Evolutionary conservation across 495 filamentous ascomycete genomes (phyloP).

Genomic region (Sordaria brevicollis): DNA sequence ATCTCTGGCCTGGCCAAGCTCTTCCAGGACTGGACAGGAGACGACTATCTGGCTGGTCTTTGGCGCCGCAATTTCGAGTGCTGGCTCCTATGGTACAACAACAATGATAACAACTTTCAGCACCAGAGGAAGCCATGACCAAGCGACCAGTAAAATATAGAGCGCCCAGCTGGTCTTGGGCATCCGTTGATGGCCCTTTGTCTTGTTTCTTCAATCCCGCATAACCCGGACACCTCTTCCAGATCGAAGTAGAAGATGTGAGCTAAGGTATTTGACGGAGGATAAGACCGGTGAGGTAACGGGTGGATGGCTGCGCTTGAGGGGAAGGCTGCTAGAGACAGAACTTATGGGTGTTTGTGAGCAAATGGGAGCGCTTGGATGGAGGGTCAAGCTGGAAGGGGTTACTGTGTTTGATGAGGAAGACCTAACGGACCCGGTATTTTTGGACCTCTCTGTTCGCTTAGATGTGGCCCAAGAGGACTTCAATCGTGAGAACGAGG

Average conservation of each 20-base stretch:
- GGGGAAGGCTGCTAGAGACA: background rate
- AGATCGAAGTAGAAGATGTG: background rate
- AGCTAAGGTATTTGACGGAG: background rate
- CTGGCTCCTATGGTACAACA: conserved; percentile 2
- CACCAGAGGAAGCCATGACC: background rate
- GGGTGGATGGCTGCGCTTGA: background rate
- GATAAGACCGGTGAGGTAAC: background rate
- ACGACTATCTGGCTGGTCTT: conserved; percentile 1
- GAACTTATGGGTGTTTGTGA: background rate
- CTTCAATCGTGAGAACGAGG: background rate
- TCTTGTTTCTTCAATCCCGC: no score
- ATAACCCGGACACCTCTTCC: background rate
- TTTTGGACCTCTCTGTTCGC: background rate
- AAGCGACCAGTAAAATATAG: background rate
- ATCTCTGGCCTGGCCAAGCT: conserved; percentile 1
- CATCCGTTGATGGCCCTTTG: background rate
- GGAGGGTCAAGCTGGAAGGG: background rate
- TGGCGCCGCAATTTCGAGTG: background rate
- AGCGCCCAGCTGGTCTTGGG: conserved; percentile 1
- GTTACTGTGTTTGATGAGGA: background rate
- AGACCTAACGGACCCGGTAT: background rate
- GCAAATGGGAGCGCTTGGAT: background rate
- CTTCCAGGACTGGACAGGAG: background rate
- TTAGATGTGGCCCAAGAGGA: background rate
- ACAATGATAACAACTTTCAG: no score